Conservation (phyloP, 352 stramenopile genomes). For the Phytopythium sindhum region DNA sequence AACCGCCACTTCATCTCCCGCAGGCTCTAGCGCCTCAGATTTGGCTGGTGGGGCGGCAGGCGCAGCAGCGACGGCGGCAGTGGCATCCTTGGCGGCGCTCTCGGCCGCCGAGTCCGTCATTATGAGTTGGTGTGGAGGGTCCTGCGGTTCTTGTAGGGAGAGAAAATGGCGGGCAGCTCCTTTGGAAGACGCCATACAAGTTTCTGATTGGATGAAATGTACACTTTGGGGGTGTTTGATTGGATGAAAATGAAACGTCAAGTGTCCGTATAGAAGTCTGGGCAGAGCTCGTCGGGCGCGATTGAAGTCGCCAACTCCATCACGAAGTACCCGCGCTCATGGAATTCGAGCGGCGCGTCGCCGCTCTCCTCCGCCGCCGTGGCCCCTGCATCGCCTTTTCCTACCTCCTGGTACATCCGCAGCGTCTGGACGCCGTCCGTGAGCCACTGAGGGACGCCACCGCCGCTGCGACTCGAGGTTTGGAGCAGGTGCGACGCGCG, state of each 20-base stretch:
- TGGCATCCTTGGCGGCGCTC: not conserved
- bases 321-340: constrained; percentile 59
- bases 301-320: constrained; percentile 55
- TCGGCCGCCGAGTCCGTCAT: not conserved
- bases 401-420: constrained; percentile 15
- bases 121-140: not conserved
- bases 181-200: too few relatives aligned
- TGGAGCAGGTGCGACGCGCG: constrained; percentile 37
- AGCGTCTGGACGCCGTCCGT: constrained; percentile 37
- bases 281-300: constrained; percentile 47
- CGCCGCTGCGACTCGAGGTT: constrained; percentile 9
- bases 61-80: not conserved
- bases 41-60: not conserved
- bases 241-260: not conserved
- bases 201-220: too few relatives aligned
- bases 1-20: not conserved
- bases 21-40: not conserved
- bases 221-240: not conserved
- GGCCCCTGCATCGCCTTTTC: too few relatives aligned
- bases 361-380: constrained; percentile 11
- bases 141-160: constrained; percentile 7
- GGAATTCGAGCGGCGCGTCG: constrained; percentile 28
- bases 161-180: not conserved
- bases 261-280: constrained; percentile 33
- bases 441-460: constrained; percentile 26